Evolutionary conservation across 352 stramenopile genomes (phyloP).

Genomic region (Pythium grandisporangium): DNA sequence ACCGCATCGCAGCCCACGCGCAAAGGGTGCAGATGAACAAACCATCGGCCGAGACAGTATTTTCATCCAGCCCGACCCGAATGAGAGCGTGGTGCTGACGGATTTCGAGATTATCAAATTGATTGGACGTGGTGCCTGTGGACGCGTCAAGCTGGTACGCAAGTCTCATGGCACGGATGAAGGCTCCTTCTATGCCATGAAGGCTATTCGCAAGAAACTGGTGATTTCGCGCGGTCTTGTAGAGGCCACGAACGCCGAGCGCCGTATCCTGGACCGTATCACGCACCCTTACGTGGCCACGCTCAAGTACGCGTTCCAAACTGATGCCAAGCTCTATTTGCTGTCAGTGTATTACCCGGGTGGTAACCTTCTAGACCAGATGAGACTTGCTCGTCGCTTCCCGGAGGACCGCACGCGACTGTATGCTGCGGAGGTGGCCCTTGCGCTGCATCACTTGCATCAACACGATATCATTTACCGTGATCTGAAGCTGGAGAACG

Average conservation of each 20-base stretch:
- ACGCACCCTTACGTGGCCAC: constrained; percentile 97
- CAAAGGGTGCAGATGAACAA: constrained; percentile 21
- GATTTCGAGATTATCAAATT: constrained; percentile 98
- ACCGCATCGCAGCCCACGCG: constrained; percentile 52
- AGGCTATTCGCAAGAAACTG: constrained; percentile 82
- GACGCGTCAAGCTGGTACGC: constrained; percentile 77
- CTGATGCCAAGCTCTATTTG: constrained; percentile 84
- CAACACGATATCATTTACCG: constrained; percentile 95
- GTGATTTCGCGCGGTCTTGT: constrained; percentile 82
- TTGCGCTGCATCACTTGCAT: constrained; percentile 94
- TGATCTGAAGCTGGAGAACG: constrained; percentile 98
- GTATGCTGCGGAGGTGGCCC: constrained; percentile 95
- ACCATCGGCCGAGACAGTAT: constrained; percentile 48
- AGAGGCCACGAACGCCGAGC: constrained; percentile 88
- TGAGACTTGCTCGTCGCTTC: constrained; percentile 87
- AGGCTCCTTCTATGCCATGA: constrained; percentile 81
- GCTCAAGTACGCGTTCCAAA: constrained; percentile 89
- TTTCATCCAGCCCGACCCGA: constrained; percentile 59
- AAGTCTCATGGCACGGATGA: constrained; percentile 82
- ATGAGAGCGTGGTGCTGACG: constrained; percentile 59
- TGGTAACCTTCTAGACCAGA: constrained; percentile 92
- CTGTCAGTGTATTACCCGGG: constrained; percentile 95
- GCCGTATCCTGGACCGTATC: constrained; percentile 84
- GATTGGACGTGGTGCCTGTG: constrained; percentile 91
- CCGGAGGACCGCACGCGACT: constrained; percentile 88